phyloP scores from a whole-genome alignment of 2,329 filamentous ascomycete species.

The Fusarium luffae region DNA sequence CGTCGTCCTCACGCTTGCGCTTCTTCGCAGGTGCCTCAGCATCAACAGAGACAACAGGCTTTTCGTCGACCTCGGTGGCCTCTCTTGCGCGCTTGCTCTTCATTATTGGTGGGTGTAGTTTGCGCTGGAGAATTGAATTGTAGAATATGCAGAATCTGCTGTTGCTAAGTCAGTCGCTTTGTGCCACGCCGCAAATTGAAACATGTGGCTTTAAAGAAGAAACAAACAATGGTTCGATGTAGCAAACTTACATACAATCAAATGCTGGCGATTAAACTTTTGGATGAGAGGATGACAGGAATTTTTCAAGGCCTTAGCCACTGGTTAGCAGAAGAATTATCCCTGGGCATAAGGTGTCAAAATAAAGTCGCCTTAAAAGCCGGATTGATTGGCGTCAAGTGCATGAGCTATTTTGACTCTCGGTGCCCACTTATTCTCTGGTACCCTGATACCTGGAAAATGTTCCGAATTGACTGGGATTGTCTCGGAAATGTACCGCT shows the following conservation, averaged over 20 bases:
- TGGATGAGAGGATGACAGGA: slow-evolving; percentile 14
- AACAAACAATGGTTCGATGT: slow-evolving; percentile 16
- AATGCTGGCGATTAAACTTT: not conserved
- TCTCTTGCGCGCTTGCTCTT: slow-evolving; percentile 56
- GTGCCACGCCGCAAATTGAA: slow-evolving; percentile 14
- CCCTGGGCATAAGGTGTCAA: not conserved
- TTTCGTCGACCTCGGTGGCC: slow-evolving; percentile 46
- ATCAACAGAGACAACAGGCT: slow-evolving; percentile 35
- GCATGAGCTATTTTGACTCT: not conserved
- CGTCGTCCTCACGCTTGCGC: slow-evolving; percentile 52
- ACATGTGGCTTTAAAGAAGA: slow-evolving; percentile 22
- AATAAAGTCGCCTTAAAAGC: not conserved
- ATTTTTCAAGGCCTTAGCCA: slow-evolving; percentile 20
- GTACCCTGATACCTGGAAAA: slow-evolving; percentile 8
- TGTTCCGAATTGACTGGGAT: slow-evolving; percentile 16
- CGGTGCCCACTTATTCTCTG: not conserved
- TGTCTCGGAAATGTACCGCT: slow-evolving; percentile 19
- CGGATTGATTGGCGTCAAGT: fast-evolving
- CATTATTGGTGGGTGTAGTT: slow-evolving; percentile 30
- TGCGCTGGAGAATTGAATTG: slow-evolving; percentile 1
- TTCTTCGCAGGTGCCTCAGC: slow-evolving; percentile 49
- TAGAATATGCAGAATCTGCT: slow-evolving; percentile 19
- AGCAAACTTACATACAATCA: slow-evolving; percentile 17
- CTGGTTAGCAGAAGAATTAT: not conserved
- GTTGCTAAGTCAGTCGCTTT: slow-evolving; percentile 20